These are phyloP conservation scores for Colletotrichum sp. DNA, from an alignment of 2,329 filamentous ascomycete genomes.

Conservation along the genomic window DNA sequence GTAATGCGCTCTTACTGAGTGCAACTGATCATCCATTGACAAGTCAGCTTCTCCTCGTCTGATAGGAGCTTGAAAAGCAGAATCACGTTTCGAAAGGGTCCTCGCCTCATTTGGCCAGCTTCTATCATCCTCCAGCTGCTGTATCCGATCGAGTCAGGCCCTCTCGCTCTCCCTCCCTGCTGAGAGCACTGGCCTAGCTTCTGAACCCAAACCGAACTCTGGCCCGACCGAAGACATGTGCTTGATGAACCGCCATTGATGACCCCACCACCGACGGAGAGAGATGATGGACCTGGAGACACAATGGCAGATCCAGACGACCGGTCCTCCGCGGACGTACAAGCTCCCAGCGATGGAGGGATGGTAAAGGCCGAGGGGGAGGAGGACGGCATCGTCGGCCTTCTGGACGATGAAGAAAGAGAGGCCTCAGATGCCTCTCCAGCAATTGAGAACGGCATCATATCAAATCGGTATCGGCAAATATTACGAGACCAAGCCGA, in stretches of 20 bases:
- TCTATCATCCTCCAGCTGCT: not conserved
- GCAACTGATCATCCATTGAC: conserved; percentile 3
- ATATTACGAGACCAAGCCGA: conserved; percentile 48
- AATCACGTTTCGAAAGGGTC: not conserved
- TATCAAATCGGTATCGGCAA: conserved; percentile 49
- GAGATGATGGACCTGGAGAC: conserved; percentile 41
- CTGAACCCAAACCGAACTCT: conserved; percentile 7
- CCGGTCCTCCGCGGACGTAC: conserved; percentile 43
- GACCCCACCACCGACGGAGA: conserved; percentile 19
- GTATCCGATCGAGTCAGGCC: not conserved
- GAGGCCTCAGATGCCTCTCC: conserved; percentile 26
- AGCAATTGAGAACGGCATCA: conserved; percentile 37
- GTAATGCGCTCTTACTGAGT: conserved; percentile 11
- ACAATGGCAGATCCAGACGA: conserved; percentile 57
- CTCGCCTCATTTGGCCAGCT: not conserved
- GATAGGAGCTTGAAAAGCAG: conserved; percentile 1
- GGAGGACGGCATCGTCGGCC: conserved; percentile 38
- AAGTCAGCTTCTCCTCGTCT: not conserved
- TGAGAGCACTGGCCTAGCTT: not conserved
- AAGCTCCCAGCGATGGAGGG: conserved; percentile 46
- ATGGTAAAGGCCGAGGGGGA: conserved; percentile 43
- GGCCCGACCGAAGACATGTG: conserved; percentile 19
- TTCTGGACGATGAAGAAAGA: conserved; percentile 38
- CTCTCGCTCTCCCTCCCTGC: not conserved
- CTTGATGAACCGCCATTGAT: conserved; percentile 22